Base-by-base conservation (phyloP, 169 alveolate species). In the Cryptosporidium ryanae region DNA sequence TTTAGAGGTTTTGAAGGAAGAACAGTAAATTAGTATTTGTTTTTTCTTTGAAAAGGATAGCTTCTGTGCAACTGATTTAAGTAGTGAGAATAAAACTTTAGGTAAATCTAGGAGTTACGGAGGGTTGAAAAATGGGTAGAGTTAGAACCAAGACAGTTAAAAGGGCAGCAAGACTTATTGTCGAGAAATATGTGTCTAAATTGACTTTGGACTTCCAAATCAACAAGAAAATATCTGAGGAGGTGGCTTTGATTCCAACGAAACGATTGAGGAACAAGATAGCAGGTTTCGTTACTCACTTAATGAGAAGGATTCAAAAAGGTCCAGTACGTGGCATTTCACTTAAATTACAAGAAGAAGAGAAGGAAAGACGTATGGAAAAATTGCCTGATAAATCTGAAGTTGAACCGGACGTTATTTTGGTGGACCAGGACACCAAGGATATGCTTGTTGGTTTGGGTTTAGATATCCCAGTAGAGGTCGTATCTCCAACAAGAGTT, bases 241-340 rank as follows among this genome's bases (percentile, higher is more conserved):
- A 98, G 90, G 99, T 98, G 34, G 99, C 99, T 23, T 90, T 96
- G 70, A 97, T 98, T 76, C 99, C 99, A 27, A 96, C 99, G 34
- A 98, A 98, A 95, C 95, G 99, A 93, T 93, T 97, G 84, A 95
- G 99, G 92, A 97, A 97, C 93, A 96, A 96, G 91, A 97, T 97
- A 38, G 99, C 99, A 34, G 99, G 99, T 54, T 97, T 94, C 93
- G 97, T 98, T 82, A 96, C 99, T 25, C 96, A 94, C 82, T 84
- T 92, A 94, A 96, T 96, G 98, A 94, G 95, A 91, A 92, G 98
- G 81, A 97, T 98, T 82, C 98, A 96, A 92, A 97, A 97, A 95
- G 99, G 99, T 17, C 99, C 99, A 12, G 99, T 98, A 48, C 97
- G 99, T 81, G 99, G 99, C 65, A 98, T 98, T 92, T 98, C 99